Percentiles rank a stretch among this genome's conserved stretches.
Conservation (phyloP, 1,139 yeast species). For the Diutina scorzettiae region DNA sequence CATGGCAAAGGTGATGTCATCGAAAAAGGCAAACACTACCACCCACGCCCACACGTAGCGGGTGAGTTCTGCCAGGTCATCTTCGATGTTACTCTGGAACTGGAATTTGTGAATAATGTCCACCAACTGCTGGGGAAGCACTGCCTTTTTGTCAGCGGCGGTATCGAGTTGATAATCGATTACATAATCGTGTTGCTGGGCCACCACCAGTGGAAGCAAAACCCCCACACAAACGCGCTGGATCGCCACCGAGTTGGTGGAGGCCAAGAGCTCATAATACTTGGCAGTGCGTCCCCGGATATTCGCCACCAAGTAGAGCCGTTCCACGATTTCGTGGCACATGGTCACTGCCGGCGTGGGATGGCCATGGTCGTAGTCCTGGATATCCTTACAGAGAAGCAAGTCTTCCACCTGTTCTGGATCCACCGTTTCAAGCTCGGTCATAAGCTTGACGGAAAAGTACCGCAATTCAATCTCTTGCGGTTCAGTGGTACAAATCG, state of each 20-base stretch:
- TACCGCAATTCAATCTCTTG: conserved; percentile 32
- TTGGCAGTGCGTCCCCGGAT: background rate
- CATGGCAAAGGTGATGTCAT: conserved; percentile 53
- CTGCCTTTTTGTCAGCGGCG: conserved; percentile 16
- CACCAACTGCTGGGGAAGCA: conserved; percentile 25
- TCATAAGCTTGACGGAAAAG: conserved; percentile 34
- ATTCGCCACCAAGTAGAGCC: conserved; percentile 12
- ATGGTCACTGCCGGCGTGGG: conserved; percentile 22
- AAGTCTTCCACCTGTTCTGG: conserved; percentile 30
- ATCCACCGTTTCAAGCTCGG: conserved; percentile 14
- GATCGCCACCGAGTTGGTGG: conserved; percentile 15
- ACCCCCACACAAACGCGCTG: conserved; percentile 27
- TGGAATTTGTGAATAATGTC: conserved; percentile 8
- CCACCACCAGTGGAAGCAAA: conserved; percentile 22
- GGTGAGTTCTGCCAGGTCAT: conserved; percentile 17
- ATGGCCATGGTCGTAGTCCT: conserved; percentile 9
- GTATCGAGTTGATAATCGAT: conserved; percentile 47
- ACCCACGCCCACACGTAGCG: conserved; percentile 63
- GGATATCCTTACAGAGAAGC: conserved; percentile 17
- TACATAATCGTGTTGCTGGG: conserved; percentile 43
- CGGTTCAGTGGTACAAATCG: conserved; percentile 29
- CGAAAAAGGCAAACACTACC: conserved; percentile 49
- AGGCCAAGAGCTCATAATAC: conserved; percentile 11
- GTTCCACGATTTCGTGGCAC: conserved; percentile 16
- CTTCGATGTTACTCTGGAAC: conserved; percentile 12